These are phyloP conservation scores for Acanthamoeba healyi DNA, from an alignment of 208 protist genomes.

Conservation along the genomic window DNA sequence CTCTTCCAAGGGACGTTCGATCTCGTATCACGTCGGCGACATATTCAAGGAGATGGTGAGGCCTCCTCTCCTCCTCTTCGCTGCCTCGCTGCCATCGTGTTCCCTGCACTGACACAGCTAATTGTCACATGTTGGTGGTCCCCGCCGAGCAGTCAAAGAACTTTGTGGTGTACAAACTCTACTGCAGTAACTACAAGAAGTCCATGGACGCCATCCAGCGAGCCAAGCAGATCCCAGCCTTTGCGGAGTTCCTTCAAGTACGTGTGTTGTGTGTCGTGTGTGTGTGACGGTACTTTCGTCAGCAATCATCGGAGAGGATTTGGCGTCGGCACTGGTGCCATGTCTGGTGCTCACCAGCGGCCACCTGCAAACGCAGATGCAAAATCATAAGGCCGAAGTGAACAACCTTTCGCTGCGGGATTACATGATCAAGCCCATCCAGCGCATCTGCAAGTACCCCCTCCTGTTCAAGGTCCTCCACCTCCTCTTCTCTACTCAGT, in stretches of 20 bases:
- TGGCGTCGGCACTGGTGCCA: too few relatives aligned
- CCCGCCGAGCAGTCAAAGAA: constrained; percentile 42
- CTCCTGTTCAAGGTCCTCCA: constrained; percentile 31
- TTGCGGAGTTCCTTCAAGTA: constrained; percentile 41
- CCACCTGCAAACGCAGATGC: neutral
- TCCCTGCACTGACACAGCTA: too few relatives aligned
- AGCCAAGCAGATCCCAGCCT: constrained; percentile 12
- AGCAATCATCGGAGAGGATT: too few relatives aligned
- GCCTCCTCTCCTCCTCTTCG: neutral
- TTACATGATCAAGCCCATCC: constrained; percentile 59
- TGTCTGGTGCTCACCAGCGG: too few relatives aligned
- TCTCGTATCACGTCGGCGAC: constrained; percentile 57
- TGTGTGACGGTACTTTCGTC: too few relatives aligned
- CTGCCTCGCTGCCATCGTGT: too few relatives aligned
- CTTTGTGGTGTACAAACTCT: constrained; percentile 62
- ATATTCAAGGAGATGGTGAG: constrained; percentile 51
- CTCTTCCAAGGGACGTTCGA: constrained; percentile 42
- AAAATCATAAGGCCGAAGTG: constrained; percentile 4
- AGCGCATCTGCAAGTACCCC: constrained; percentile 58
- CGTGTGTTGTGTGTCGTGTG: neutral
- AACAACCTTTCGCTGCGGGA: constrained; percentile 55
- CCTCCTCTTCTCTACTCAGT: neutral
- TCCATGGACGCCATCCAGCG: constrained; percentile 65
- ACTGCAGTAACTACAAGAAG: constrained; percentile 66
- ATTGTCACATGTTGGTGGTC: neutral